Conservation (phyloP, 176 grass and related monocot species). For the Ensete glaucum region DNA sequence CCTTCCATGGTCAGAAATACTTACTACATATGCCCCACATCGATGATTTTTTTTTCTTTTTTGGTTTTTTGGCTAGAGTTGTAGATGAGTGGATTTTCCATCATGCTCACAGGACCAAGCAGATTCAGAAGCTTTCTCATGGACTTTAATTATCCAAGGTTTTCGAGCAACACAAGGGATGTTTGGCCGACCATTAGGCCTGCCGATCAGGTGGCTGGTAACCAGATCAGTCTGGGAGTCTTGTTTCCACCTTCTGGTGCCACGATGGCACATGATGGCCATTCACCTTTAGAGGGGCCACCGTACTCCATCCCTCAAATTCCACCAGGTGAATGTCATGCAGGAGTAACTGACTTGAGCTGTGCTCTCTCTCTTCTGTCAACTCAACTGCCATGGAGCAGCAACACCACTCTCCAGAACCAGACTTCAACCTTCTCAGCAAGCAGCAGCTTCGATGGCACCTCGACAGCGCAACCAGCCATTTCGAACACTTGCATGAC, state of each 20-base stretch:
- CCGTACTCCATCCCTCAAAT: constrained; percentile 42
- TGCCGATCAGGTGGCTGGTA: constrained; percentile 33
- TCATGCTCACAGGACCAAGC: constrained; percentile 38
- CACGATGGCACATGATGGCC: constrained; percentile 28
- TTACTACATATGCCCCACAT: constrained; percentile 2
- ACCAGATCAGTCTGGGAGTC: constrained; percentile 45
- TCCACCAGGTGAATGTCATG: constrained; percentile 39
- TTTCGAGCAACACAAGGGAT: constrained; percentile 48
- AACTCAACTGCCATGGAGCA: constrained; percentile 55
- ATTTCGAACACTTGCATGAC: constrained; percentile 33
- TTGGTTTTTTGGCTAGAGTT: neutral
- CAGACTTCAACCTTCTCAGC: constrained; percentile 22
- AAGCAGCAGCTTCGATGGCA: constrained; percentile 31
- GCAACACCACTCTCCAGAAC: constrained; percentile 31
- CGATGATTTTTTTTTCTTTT: neutral
- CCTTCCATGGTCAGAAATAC: constrained; percentile 35
- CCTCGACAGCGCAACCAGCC: constrained; percentile 34
- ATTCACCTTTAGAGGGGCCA: constrained; percentile 23
- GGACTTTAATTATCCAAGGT: constrained; percentile 80
- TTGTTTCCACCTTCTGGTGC: constrained; percentile 27
- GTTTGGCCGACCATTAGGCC: constrained; percentile 31
- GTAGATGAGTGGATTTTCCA: neutral
- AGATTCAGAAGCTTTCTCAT: constrained; percentile 66
- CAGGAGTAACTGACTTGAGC: constrained; percentile 69
- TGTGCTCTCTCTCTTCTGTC: constrained; percentile 99